Evolutionary conservation across 306 rosid species (phyloP).

Genomic region (Cucurbita moschata): DNA sequence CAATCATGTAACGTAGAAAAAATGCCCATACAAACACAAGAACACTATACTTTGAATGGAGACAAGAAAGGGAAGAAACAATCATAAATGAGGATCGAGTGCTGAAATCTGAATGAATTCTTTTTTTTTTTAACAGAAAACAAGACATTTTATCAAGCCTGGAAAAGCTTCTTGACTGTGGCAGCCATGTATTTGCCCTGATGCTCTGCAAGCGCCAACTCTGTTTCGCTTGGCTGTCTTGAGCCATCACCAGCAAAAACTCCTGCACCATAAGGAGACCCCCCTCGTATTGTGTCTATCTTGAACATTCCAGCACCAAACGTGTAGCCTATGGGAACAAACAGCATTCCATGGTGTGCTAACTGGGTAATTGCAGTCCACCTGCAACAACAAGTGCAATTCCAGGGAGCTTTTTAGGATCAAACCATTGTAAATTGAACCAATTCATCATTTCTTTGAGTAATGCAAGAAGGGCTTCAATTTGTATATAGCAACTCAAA

Average conservation of each 20-base stretch:
- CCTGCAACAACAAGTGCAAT: slow-evolving; percentile 27
- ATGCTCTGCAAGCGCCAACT: slow-evolving; percentile 80
- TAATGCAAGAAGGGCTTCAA: neutral
- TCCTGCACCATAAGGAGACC: slow-evolving; percentile 92
- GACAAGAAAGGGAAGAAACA: slow-evolving; percentile 22
- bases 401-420: neutral
- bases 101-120: slow-evolving; percentile 2
- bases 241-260: slow-evolving; percentile 86
- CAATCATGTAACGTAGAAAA: neutral
- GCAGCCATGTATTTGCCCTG: slow-evolving; percentile 94
- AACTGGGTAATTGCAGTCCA: slow-evolving; percentile 96
- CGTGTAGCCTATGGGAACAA: slow-evolving; percentile 88
- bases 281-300: slow-evolving; percentile 79
- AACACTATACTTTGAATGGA: neutral
- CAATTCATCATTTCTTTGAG: neutral
- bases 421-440: neutral
- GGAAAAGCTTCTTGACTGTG: slow-evolving; percentile 56
- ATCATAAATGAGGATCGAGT: neutral
- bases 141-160: slow-evolving; percentile 15
- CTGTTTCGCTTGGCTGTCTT: slow-evolving; percentile 68
- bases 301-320: slow-evolving; percentile 90
- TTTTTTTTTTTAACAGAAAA: neutral
- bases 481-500: neutral
- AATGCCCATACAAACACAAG: slow-evolving; percentile 24
- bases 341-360: slow-evolving; percentile 92